Evolutionary conservation across 2,329 filamentous ascomycete species (phyloP), one percentile per base, ranked within the genome.

Genomic region (Plenodomus tracheiphilus): DNA sequence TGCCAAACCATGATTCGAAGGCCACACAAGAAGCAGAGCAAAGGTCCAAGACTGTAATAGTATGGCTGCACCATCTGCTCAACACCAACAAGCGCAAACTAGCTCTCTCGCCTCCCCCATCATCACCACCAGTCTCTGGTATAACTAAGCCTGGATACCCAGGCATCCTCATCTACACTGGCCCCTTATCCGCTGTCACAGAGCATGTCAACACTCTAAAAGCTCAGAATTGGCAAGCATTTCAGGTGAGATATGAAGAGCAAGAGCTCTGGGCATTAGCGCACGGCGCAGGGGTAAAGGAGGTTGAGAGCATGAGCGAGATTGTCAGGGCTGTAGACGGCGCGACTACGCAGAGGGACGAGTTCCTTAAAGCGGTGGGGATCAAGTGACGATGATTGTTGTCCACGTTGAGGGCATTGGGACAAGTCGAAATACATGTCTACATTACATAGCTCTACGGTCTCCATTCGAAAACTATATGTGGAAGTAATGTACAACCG

Each of bases 81-180:
- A 75, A 75, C 28, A 73, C 72, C 15, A 72, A 70, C 49, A 78
- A 78, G 59, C 73, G 76, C 38, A 78, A 78, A 53, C 70, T 73
- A 35, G 72, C 72, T 6, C 63, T 77, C 10, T 68, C 66, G 1
- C 52, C 58, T 9, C 71, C 75, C 0, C 5, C 65, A 1, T 37
- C 42, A 17, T 34, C 21, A 7, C 55, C 55, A 3, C 32, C 54
- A 0, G 56, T 78, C n/a, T 68, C 68, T 2, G 76, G 76, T 13
- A 59, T 78, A 30, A 75, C 75, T 0, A 78, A 78, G 47, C 75
- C 76, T 1, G 76, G 76, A 8, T 77, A 78, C 47, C 76, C 76
- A 18, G 76, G 76, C 13, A 62, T 77, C 4, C 62, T 78, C 50
- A 49, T 77, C 25, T 78, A 75, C 50, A 71, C 72, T 3, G 76